Percentiles rank a stretch among this genome's conserved stretches.
These are phyloP conservation scores for Candida ipomoeae DNA, from an alignment of 805 yeast species.

Conservation along the genomic window DNA sequence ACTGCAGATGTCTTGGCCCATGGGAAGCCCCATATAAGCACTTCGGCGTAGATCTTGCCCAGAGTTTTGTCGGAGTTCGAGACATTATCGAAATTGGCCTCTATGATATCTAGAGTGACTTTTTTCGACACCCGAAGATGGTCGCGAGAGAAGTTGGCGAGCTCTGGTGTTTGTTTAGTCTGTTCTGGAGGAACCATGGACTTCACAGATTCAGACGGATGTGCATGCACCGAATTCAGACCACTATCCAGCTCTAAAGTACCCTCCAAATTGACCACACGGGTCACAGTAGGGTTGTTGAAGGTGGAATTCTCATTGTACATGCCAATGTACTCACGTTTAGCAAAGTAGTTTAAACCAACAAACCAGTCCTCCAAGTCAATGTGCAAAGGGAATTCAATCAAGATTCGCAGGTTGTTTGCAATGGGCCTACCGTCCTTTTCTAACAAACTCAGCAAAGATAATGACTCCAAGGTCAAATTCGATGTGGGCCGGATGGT, in stretches of 20 bases:
- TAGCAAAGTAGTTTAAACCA: constrained; percentile 59
- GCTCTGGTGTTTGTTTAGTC: constrained; percentile 2
- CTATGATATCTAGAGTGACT: constrained; percentile 56
- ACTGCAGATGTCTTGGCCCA: constrained; percentile 78
- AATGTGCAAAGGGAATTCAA: constrained; percentile 61
- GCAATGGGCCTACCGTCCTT: constrained; percentile 33
- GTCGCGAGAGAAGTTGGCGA: constrained; percentile 19
- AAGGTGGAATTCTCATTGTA: constrained; percentile 10
- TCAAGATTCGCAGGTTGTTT: constrained; percentile 41
- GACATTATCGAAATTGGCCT: constrained; percentile 49
- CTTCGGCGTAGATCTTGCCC: constrained; percentile 58
- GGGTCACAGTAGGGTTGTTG: constrained; percentile 5
- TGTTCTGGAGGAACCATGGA: background rate
- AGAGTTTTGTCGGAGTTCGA: constrained; percentile 9
- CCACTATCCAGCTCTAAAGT: constrained; percentile 11
- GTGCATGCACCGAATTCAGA: background rate
- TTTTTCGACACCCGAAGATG: constrained; percentile 52
- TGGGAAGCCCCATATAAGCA: constrained; percentile 64
- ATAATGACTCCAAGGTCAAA: constrained; percentile 16
- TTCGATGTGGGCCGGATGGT: constrained; percentile 29
- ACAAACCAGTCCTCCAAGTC: constrained; percentile 79
- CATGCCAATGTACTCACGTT: constrained; percentile 48
- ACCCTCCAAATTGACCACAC: constrained; percentile 16
- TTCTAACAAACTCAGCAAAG: constrained; percentile 21
- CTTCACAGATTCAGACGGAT: background rate